phyloP scores from a whole-genome alignment of 768 basidiomycete genomes.

The Exidia glandulosa region DNA sequence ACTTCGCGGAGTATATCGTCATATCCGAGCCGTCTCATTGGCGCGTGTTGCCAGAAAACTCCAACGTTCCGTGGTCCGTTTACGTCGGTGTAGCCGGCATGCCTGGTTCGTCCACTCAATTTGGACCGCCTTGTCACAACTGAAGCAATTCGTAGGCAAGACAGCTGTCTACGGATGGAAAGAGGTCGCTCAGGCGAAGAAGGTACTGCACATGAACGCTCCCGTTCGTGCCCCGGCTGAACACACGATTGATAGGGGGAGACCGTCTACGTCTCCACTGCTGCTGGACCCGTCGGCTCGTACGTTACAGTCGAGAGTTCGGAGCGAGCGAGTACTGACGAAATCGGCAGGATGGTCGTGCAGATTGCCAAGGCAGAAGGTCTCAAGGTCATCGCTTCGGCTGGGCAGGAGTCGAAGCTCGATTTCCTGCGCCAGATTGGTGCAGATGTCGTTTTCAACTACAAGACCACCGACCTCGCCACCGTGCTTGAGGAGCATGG shows the following conservation, averaged over 20 bases:
- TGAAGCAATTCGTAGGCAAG: constrained; percentile 12
- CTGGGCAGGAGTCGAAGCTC: constrained; percentile 32
- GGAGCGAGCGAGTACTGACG: background rate
- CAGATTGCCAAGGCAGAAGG: constrained; percentile 31
- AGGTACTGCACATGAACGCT: constrained; percentile 13
- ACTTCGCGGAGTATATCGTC: constrained; percentile 32
- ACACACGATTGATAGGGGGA: constrained; percentile 27
- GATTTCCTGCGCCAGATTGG: constrained; percentile 22
- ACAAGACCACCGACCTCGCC: constrained; percentile 17
- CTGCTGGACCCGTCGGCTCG: constrained; percentile 49
- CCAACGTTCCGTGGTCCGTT: constrained; percentile 36
- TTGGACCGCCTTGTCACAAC: background rate
- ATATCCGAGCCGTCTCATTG: constrained; percentile 8
- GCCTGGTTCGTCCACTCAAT: constrained; percentile 10
- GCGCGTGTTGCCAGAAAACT: constrained; percentile 27
- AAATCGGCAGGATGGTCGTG: constrained; percentile 12
- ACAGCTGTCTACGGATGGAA: constrained; percentile 31
- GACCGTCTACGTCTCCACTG: constrained; percentile 37
- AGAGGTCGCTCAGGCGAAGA: constrained; percentile 30
- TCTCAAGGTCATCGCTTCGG: constrained; percentile 30
- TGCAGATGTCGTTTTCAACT: constrained; percentile 28
- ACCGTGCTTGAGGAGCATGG: constrained; percentile 24
- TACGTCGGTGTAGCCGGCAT: constrained; percentile 43
- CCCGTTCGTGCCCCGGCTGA: background rate
- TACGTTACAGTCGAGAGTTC: constrained; percentile 18